A percentile compares a stretch with the other conserved stretches of the same genome.
phyloP scores from a whole-genome alignment of 2,329 filamentous ascomycete genomes.

The Colletotrichum musicola region DNA sequence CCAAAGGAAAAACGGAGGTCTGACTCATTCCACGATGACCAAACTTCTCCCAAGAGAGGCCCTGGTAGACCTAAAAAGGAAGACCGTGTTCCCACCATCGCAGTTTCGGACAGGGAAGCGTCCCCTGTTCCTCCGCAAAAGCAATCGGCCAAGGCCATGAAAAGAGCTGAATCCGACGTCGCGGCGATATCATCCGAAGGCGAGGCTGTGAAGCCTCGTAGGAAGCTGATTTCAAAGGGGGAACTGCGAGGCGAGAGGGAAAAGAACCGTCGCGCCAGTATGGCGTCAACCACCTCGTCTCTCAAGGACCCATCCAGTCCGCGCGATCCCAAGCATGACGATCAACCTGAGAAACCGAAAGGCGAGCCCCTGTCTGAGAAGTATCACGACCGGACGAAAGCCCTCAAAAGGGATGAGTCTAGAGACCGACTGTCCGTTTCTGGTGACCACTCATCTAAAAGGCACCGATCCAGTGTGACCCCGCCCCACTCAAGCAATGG shows the following conservation, averaged over 20 bases:
- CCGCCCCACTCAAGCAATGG: constrained; percentile 65
- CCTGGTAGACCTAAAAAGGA: constrained; percentile 69
- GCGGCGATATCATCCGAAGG: constrained; percentile 67
- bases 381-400: constrained; percentile 71
- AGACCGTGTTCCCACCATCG: constrained; percentile 60
- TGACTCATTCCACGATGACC: constrained; percentile 61
- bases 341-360: constrained; percentile 61
- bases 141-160: constrained; percentile 59
- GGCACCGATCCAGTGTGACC: constrained; percentile 70
- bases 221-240: constrained; percentile 73
- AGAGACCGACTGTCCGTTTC: constrained; percentile 65
- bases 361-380: constrained; percentile 61
- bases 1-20: constrained; percentile 64
- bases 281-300: constrained; percentile 67
- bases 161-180: constrained; percentile 66
- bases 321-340: constrained; percentile 63
- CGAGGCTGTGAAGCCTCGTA: constrained; percentile 69
- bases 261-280: constrained; percentile 69
- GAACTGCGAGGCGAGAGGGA: constrained; percentile 72
- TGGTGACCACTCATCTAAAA: constrained; percentile 67
- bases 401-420: constrained; percentile 72
- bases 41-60: constrained; percentile 62
- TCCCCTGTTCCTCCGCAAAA: constrained; percentile 64
- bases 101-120: constrained; percentile 65
- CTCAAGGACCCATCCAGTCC: constrained; percentile 67